phyloP scores from a whole-genome alignment of 2,329 filamentous ascomycete species.

The Emergomyces orientalis region DNA sequence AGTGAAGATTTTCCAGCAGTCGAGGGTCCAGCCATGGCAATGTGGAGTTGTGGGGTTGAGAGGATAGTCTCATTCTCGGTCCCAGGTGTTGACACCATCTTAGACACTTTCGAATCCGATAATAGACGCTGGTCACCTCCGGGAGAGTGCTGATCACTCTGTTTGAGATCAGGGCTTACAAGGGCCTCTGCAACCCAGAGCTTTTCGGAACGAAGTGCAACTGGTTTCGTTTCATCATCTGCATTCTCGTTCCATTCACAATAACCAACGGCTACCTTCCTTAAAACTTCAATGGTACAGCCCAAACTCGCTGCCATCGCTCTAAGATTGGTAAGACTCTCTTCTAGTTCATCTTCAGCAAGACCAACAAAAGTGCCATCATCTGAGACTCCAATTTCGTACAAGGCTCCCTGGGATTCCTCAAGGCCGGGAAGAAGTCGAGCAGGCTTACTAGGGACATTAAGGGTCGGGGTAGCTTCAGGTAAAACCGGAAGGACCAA shows the following conservation, averaged over 20 bases:
- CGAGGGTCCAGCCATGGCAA: constrained; percentile 76
- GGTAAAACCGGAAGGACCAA: constrained; percentile 67
- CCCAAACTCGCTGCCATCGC: constrained; percentile 90
- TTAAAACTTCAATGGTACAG: constrained; percentile 70
- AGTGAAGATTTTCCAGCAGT: constrained; percentile 89
- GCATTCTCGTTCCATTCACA: constrained; percentile 50
- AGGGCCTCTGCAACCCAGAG: constrained; percentile 87
- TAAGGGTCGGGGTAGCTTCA: constrained; percentile 52
- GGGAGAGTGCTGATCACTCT: not conserved
- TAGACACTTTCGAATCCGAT: not conserved
- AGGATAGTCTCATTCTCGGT: constrained; percentile 11
- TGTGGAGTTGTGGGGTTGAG: constrained; percentile 52
- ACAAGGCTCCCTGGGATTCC: constrained; percentile 84
- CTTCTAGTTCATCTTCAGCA: constrained; percentile 81
- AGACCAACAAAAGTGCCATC: constrained; percentile 85
- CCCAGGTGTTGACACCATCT: constrained; percentile 5
- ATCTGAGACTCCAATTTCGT: constrained; percentile 93
- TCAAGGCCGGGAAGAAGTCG: constrained; percentile 66
- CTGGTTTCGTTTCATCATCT: constrained; percentile 19
- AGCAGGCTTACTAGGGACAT: constrained; percentile 43
- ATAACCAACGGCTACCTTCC: constrained; percentile 73
- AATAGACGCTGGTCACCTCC: not conserved
- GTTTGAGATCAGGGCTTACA: constrained; percentile 61
- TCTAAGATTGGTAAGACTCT: constrained; percentile 74
- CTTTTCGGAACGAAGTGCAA: constrained; percentile 37